Evolutionary conservation across 805 yeast species (phyloP).

Genomic region (Saccharomycopsis amapae): DNA sequence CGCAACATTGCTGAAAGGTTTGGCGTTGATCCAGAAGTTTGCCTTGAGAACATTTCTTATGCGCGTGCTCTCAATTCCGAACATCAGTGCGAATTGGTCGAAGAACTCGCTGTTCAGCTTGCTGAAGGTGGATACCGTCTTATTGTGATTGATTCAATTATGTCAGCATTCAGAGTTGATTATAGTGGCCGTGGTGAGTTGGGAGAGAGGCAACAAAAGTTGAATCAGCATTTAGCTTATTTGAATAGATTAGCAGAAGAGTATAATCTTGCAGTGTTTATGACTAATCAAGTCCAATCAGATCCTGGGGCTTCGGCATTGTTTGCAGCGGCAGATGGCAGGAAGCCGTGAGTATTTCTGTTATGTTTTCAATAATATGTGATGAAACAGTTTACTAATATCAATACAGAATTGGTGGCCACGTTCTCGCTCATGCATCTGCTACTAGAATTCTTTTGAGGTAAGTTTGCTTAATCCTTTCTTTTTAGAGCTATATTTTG

Average conservation of each 20-base stretch:
- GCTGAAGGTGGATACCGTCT: constrained; percentile 60
- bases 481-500: neutral
- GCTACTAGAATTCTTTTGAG: constrained; percentile 63
- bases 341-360: constrained; percentile 61
- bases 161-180: constrained; percentile 75
- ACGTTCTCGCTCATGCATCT: constrained; percentile 73
- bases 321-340: constrained; percentile 76
- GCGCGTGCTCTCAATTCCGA: constrained; percentile 74
- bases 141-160: constrained; percentile 60
- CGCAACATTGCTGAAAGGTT: constrained; percentile 60
- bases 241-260: constrained; percentile 64
- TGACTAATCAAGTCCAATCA: constrained; percentile 74
- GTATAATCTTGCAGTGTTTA: constrained; percentile 67
- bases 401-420: constrained; percentile 54
- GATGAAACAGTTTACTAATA: neutral
- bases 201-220: constrained; percentile 68
- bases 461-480: constrained; percentile 16
- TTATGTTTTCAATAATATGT: no score
- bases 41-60: constrained; percentile 65
- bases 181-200: constrained; percentile 74
- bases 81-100: constrained; percentile 68
- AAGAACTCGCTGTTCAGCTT: constrained; percentile 58
- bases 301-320: constrained; percentile 78
- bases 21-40: constrained; percentile 61
- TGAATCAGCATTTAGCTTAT: constrained; percentile 48